Evolutionary conservation across 2,329 filamentous ascomycete species (phyloP).

Genomic region (Aureobasidium sp.): DNA sequence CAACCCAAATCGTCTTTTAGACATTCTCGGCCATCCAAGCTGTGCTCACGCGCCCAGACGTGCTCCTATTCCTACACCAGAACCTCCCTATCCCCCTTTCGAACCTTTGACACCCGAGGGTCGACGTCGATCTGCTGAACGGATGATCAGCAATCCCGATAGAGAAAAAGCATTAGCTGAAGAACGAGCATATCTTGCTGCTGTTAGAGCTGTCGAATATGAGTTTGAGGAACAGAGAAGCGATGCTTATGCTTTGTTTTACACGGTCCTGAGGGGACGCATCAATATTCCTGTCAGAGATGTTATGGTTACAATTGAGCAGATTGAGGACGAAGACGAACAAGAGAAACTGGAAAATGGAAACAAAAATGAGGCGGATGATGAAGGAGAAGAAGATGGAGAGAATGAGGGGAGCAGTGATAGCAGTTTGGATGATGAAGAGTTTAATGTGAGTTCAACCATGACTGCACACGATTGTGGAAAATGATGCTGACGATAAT

Average conservation of each 20-base stretch:
- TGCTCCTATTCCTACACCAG: background rate
- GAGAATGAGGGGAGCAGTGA: background rate
- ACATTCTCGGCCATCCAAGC: background rate
- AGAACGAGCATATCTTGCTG: background rate
- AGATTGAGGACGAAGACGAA: background rate
- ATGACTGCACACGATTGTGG: too few species aligned
- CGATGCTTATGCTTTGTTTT: background rate
- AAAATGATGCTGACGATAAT: background rate
- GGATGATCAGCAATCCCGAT: background rate
- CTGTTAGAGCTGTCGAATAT: background rate
- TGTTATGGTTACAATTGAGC: background rate
- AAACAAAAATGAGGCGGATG: background rate
- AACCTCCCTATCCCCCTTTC: background rate
- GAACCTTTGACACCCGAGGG: background rate
- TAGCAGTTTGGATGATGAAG: background rate
- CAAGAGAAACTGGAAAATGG: background rate
- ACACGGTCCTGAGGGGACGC: background rate
- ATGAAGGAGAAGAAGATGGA: background rate
- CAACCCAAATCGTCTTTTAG: background rate
- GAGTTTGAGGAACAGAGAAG: background rate
- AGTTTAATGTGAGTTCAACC: background rate
- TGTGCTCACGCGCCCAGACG: background rate
- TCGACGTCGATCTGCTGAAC: background rate
- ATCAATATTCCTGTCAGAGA: background rate
- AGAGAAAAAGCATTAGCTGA: background rate